phyloP scores from a whole-genome alignment of 163 green algal genomes.

The Scenedesmus sp. region DNA sequence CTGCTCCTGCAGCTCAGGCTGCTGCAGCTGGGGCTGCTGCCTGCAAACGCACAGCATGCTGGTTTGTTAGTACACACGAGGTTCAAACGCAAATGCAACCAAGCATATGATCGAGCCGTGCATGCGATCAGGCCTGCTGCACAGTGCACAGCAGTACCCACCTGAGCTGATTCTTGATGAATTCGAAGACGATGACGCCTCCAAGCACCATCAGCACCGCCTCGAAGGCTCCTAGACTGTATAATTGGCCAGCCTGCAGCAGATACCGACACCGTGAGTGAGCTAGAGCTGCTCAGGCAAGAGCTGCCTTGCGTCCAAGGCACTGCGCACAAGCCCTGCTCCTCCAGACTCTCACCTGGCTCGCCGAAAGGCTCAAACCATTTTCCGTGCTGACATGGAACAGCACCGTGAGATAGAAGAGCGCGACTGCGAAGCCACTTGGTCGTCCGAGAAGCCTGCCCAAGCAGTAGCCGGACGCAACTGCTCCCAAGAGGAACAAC shows the following conservation, averaged over 20 bases:
- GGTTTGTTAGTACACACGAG: not conserved
- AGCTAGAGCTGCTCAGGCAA: not conserved
- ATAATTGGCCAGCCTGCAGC: not conserved
- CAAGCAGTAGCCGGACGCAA: not conserved
- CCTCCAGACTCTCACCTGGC: not conserved
- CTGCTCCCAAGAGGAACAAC: not conserved
- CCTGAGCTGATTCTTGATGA: not conserved
- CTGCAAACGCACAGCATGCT: not conserved
- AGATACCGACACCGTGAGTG: not conserved
- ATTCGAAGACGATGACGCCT: not conserved
- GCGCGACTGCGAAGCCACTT: not conserved
- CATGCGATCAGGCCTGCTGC: not conserved
- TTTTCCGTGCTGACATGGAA: not conserved
- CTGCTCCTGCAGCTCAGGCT: slow-evolving; percentile 8
- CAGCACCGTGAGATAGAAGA: not conserved
- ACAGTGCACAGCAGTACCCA: not conserved
- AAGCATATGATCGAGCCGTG: not conserved
- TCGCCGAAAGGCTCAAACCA: not conserved
- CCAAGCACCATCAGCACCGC: not conserved
- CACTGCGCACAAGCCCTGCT: not conserved
- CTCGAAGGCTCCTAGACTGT: not conserved
- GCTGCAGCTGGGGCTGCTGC: not conserved
- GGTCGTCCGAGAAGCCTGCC: not conserved
- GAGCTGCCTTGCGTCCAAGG: not conserved
- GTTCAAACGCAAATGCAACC: too few relatives aligned